Conservation (phyloP, 75 land plant species). For the Sequoiadendron giganteum region DNA sequence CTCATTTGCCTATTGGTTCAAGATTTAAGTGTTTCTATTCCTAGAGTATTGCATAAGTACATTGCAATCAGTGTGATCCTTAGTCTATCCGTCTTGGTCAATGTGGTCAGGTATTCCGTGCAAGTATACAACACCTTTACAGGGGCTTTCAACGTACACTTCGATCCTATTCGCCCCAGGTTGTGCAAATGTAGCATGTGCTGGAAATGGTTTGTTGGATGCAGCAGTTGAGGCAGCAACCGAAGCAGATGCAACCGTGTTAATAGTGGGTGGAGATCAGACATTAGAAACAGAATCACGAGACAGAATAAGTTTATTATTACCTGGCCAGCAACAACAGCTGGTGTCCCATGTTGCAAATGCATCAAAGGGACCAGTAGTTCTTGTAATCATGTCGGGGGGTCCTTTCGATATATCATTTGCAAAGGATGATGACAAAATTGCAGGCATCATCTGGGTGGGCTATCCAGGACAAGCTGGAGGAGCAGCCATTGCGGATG, state of each 20-base stretch:
- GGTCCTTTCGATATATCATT: constrained; percentile 80
- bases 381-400: constrained; percentile 75
- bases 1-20: no score
- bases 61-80: background rate
- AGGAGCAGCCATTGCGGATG: constrained; percentile 75
- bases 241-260: constrained; percentile 68
- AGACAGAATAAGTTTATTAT: constrained; percentile 60
- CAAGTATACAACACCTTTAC: constrained; percentile 29
- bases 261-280: constrained; percentile 77
- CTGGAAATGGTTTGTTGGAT: constrained; percentile 29
- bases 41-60: no score
- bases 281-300: constrained; percentile 60
- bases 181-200: constrained; percentile 45
- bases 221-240: constrained; percentile 52
- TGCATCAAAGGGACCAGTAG: constrained; percentile 56
- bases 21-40: no score
- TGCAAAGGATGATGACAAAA: constrained; percentile 52
- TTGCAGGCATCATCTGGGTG: constrained; percentile 72
- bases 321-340: constrained; percentile 84
- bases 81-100: background rate
- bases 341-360: constrained; percentile 58
- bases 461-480: constrained; percentile 95
- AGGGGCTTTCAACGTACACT: constrained; percentile 19
- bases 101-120: constrained; percentile 31
- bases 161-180: background rate